Evolutionary conservation across 1,284 basidiomycete species (phyloP), one percentile per base, ranked within the genome.

Genomic region (Trametes polyzona): DNA sequence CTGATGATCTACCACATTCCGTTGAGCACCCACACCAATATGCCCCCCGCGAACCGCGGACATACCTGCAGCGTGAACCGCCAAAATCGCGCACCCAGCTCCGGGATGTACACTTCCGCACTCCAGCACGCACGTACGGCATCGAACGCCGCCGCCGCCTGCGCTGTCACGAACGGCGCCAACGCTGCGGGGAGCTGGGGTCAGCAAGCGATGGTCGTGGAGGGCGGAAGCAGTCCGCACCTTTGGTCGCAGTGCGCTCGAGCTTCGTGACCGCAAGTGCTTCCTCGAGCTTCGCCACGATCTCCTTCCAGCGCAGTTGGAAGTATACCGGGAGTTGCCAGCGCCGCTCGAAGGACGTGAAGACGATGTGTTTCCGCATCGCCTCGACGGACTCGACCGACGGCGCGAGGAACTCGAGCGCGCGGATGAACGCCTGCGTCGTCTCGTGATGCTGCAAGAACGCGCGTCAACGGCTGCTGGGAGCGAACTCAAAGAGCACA

Each of bases 301-400:
- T 92, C 67, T 97, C 95, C 70, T 98, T 96, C 90, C 95, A 96
- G n/a, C 96, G 84, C 62, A 99, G 78, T 71, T 99, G 96, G 73
- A 97, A 98, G 71, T 99, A 99, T 16, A 98, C 92, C 0, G 94
- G 92, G 6, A 99, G 79, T 70, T 98, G 96, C 96, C 96, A 99
- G 37, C 95, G 82, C 54, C 86, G 82, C 67, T 91, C 86, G 67
- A 98, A 96, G 0, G 86, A 73, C 7, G 70, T 65, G 71, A 90
- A 96, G 4, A 86, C 78, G 0, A 86, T 81, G 70, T 94, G 90
- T 4, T 75, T 68, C 4, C 93, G 84, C 81, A 96, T 87, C 0
- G 79, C 77, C 57, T 85, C 76, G 11, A 95, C 82, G 1, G 90
- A 82, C 33, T 83, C 77, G 11, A 82, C 71, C 0, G 92, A 93